Evolutionary conservation across 2,329 filamentous ascomycete genomes (phyloP), one percentile per base, ranked within the genome.

Genomic region (Aspergillus hiratsukae): DNA sequence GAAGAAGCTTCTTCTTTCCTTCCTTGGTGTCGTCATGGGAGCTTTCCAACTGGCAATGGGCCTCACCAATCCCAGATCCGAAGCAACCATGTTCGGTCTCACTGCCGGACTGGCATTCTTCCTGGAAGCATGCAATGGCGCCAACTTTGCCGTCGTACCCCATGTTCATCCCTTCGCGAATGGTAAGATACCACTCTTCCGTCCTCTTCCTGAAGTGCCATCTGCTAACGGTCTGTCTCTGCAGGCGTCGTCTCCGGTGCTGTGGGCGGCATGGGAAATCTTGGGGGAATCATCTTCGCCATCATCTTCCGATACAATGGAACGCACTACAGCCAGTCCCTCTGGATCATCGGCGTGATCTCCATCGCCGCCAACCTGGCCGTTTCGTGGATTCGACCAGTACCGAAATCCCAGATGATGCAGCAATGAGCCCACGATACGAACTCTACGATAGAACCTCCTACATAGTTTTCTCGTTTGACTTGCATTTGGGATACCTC

Each of bases 91-190:
- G 80, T 86, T 94, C 55, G 90, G 89, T 1, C 83, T 96, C 5
- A 77, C 95, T 8, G 86, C 87, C 1, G 82, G 90, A 9, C 82
- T 91, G 76, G 90, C 89, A 1, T 81, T 96, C 69, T 96, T 96
- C 77, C 75, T 91, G 46, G 90, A 95, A 71, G 90, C 88, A 1
- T 87, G 86, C 45, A 96, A 96, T 69, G 92, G 92, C 0, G 86
- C 90, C 43, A 94, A 90, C 75, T 96, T 94, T 73, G 85, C 90
- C 0, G 81, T 96, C 5, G 87, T 96, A 25, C 91, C 91, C 3
- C 92, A 96, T 69, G 87, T 96, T 1, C 88, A 92, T 72, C 90
- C 90, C 1, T 82, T 81, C 58, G 89, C 90, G 58, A 96, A 96
- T 72, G 91, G 90, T 72, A 76, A 67, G 72, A 27, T 9, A 6